phyloP scores from a whole-genome alignment of 2,329 filamentous ascomycete genomes.

The Colletotrichum sp. region DNA sequence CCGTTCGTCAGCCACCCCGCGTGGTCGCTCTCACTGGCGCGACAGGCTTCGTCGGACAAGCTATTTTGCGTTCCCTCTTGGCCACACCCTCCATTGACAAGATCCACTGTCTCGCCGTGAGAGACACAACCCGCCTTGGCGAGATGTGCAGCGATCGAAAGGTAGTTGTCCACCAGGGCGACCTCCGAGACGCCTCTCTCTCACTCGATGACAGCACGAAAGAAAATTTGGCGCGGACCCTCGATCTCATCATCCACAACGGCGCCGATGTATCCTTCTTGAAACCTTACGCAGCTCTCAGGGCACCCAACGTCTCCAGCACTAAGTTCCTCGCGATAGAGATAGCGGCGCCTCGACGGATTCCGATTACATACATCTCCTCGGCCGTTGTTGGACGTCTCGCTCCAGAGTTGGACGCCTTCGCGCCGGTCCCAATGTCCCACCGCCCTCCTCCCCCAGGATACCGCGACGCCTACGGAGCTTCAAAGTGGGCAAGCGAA shows the following conservation, averaged over 20 bases:
- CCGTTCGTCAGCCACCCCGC: background rate
- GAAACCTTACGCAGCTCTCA: conserved; percentile 33
- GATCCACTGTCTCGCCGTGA: conserved; percentile 20
- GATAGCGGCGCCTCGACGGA: conserved; percentile 24
- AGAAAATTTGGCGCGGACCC: conserved; percentile 1
- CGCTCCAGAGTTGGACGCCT: background rate
- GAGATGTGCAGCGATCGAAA: conserved; percentile 25
- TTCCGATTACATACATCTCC: conserved; percentile 44
- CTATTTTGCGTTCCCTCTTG: conserved; percentile 7
- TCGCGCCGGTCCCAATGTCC: conserved; percentile 10
- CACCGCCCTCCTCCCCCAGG: conserved; percentile 20
- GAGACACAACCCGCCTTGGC: background rate
- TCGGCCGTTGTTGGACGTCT: conserved; percentile 25
- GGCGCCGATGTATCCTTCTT: conserved; percentile 40
- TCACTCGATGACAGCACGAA: conserved; percentile 36
- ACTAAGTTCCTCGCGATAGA: conserved; percentile 28
- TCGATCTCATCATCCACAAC: conserved; percentile 56
- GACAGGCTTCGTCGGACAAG: conserved; percentile 22
- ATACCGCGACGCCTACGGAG: conserved; percentile 33
- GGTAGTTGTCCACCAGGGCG: conserved; percentile 38
- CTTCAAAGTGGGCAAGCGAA: conserved; percentile 40
- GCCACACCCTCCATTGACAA: background rate
- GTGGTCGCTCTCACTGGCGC: conserved; percentile 20
- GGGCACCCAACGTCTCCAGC: conserved; percentile 30
- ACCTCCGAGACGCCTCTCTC: conserved; percentile 37